Conservation (phyloP, 352 stramenopile genomes). For the Globisporangium cystogenes region DNA sequence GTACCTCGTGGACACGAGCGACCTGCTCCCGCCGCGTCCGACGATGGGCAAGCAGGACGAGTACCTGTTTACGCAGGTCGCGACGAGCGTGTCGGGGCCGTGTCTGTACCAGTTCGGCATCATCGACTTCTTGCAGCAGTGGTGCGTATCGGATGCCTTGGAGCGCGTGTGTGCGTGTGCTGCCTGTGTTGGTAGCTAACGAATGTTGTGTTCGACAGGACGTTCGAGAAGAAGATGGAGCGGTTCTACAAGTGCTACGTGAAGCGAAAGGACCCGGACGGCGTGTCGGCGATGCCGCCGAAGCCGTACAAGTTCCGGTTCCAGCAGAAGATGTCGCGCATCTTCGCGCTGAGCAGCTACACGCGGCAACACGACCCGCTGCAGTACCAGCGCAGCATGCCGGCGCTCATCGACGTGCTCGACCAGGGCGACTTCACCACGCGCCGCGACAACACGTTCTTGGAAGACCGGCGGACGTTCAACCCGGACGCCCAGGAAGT, state of each 20-base stretch:
- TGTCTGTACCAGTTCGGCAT: slow-evolving; percentile 90
- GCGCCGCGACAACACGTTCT: slow-evolving; percentile 51
- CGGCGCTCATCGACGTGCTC: slow-evolving; percentile 73
- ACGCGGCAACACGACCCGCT: slow-evolving; percentile 47
- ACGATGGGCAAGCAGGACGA: slow-evolving; percentile 36
- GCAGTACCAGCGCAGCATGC: slow-evolving; percentile 69
- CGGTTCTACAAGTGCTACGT: slow-evolving; percentile 88
- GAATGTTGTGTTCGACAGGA: slow-evolving; percentile 29
- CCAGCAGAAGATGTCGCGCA: slow-evolving; percentile 88
- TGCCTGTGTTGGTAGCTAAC: not conserved
- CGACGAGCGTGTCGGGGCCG: slow-evolving; percentile 81
- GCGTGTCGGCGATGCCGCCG: slow-evolving; percentile 81
- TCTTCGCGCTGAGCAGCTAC: slow-evolving; percentile 74
- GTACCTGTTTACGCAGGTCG: slow-evolving; percentile 68
- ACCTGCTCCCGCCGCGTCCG: slow-evolving; percentile 32
- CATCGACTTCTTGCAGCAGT: slow-evolving; percentile 91
- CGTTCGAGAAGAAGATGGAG: slow-evolving; percentile 88
- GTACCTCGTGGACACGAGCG: slow-evolving; percentile 81
- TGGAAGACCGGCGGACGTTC: slow-evolving; percentile 39
- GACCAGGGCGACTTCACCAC: slow-evolving; percentile 69
- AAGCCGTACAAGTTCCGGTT: slow-evolving; percentile 91
- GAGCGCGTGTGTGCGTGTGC: not conserved
- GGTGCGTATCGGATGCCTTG: slow-evolving; percentile 33
- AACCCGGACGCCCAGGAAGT: slow-evolving; percentile 35
- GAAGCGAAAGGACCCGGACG: slow-evolving; percentile 84